Evolutionary conservation across 1,284 basidiomycete genomes (phyloP), one percentile per base, ranked within the genome.

Genomic region (Trichosporon sp.): DNA sequence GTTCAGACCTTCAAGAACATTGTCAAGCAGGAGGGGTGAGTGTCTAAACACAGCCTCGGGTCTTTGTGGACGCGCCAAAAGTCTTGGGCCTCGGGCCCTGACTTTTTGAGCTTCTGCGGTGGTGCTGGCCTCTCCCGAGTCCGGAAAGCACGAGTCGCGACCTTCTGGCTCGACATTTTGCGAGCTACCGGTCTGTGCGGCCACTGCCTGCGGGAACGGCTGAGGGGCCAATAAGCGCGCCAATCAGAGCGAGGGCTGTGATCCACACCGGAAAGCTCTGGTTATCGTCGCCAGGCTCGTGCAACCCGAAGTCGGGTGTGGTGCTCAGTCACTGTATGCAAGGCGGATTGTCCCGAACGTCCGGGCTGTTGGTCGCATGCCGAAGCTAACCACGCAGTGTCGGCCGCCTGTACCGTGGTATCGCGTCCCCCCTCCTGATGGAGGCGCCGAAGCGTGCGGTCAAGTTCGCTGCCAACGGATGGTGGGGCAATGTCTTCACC

Each of bases 391-490:
- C 3, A 3, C 42, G 15, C 77, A 96, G 93, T 65, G 84, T 88
- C 66, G 89, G 92, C 62, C 87, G 93, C 64, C 84, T 99, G 70
- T 99, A 99, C 85, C 88, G 95, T 84, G 96, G 96, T 73, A 89
- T 99, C 69, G 89, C 95, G 23, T 93, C 97, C 7, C 97, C 97
- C 23, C 84, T 99, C 29, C 88, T 98, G 80, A 86, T 99, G 67
- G 96, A 99, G 84, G 97, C 97, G 25, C 97, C 96, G 4, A 99
- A 99, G 85, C 89, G 96, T 84, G 96, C 96, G 21, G 91, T 95
- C 71, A 99, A 99, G 87, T 99, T 81, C 72, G 79, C 73, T 44
- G 79, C 77, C 32, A 81, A 82, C 73, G 78, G 77, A 76, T 95
- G 92, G 80, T 99, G 97, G 97, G 95, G 93, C 5, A 91, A 91